Conservation (phyloP, 148 eudicot genomes). For the Polygonum maritimum region DNA sequence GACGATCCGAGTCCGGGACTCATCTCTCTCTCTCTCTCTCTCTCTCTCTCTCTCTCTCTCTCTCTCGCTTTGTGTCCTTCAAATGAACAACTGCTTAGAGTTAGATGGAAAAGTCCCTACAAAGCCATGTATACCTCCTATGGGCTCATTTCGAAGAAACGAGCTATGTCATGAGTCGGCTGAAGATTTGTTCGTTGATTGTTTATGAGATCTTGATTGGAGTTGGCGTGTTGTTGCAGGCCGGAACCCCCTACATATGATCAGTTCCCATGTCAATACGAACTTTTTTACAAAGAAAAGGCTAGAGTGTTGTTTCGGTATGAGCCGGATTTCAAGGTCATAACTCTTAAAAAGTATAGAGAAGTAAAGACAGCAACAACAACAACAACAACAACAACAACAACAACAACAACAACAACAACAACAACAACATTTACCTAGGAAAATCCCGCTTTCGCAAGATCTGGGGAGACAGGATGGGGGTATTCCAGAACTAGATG, state of each 20-base stretch:
- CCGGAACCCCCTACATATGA: slow-evolving; percentile 93
- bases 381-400: background rate
- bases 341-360: slow-evolving; percentile 23
- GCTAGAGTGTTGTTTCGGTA: slow-evolving; percentile 97
- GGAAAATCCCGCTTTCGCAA: no score
- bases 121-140: slow-evolving; percentile 62
- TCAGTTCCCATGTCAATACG: slow-evolving; percentile 96
- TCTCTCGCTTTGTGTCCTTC: slow-evolving; percentile 69
- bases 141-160: slow-evolving; percentile 46
- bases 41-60: no score
- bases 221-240: slow-evolving; percentile 99
- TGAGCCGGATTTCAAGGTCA: slow-evolving; percentile 91
- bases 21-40: no score
- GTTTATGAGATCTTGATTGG: slow-evolving; percentile 85
- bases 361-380: no score
- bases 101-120: slow-evolving; percentile 76
- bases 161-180: slow-evolving; percentile 59
- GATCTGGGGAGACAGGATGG: no score
- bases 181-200: slow-evolving; percentile 89
- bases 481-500: no score
- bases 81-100: slow-evolving; percentile 77
- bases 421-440: background rate
- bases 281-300: slow-evolving; percentile 82
- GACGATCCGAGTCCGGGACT: no score
- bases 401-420: no score